Evolutionary conservation across 331 rosid species (phyloP), one percentile per base, ranked within the genome.

Genomic region (Cydonia oblonga): DNA sequence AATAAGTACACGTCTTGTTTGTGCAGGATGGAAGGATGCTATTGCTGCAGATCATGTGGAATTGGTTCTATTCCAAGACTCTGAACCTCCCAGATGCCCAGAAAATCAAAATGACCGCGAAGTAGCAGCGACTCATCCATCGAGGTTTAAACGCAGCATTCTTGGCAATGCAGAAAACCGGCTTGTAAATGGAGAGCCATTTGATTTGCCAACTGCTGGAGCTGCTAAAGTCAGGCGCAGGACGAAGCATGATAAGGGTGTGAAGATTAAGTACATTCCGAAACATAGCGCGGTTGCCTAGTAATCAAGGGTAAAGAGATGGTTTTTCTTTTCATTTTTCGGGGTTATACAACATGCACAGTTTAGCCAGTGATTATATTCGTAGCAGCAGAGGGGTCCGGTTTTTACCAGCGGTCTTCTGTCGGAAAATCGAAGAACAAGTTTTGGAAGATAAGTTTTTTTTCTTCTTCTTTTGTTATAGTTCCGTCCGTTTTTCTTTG

Each of bases 1-100:
- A 52, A 23, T 60, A 51, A 62, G 10, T 69, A 14, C 59, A 12
- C 16, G 22, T 76, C 29, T 56, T 56, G 24, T 26, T 79, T 28
- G 49, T 73, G 84, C 88, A 92, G 98, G 96, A 70, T 90, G 96
- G 98, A 83, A 87, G 75, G 90, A 87, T 76, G 90, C 92, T 58
- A 57, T 87, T 13, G 66, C 84, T 9, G 89, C 86, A 60, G 72
- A 86, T n/a, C 92, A 92, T 75, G 84, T 83, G 69, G 51, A 38
- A 72, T 78, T 90, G 83, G 79, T 80, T 83, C 60, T 84, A 72
- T 76, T 78, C 67, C 64, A 70, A 0, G 87, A 76, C 53, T 71
- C 76, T 4, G 82, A 81, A 66, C 74, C 85, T 73, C 46, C 78
- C 4, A 80, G 76, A 40, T 74, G 72, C 53, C 72, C 24, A 4